These are phyloP conservation scores for Chytriomyces confervae DNA, from an alignment of 192 early-diverging fungal species.

Conservation along the genomic window DNA sequence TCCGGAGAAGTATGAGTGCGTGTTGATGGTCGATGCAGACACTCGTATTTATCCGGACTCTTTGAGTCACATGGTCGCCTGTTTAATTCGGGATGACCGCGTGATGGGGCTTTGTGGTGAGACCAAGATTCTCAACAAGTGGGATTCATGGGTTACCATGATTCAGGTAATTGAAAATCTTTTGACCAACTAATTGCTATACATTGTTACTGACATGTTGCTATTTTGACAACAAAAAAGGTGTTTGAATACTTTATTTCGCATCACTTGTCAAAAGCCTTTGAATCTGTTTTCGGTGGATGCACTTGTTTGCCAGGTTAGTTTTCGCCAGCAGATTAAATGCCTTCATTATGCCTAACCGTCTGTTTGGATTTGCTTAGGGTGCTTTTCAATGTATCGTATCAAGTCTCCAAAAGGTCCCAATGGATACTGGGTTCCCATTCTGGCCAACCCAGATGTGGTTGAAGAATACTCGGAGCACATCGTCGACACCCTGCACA, in stretches of 20 bases:
- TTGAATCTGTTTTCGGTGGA: conserved; percentile 97
- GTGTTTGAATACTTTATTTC: conserved; percentile 99
- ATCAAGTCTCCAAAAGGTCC: conserved; percentile 74
- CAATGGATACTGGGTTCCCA: conserved; percentile 68
- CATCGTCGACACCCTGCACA: conserved; percentile 75
- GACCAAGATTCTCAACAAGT: conserved; percentile 95
- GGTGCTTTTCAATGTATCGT: conserved; percentile 95
- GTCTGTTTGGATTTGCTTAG: conserved; percentile 23
- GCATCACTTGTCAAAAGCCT: conserved; percentile 95
- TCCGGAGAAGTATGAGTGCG: conserved; percentile 75
- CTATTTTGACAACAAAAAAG: neutral
- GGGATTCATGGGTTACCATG: conserved; percentile 84
- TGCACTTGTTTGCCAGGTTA: conserved; percentile 96
- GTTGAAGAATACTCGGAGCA: conserved; percentile 67
- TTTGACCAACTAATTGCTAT: neutral
- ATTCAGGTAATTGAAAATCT: conserved; percentile 70
- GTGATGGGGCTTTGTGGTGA: conserved; percentile 97
- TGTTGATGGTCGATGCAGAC: conserved; percentile 88
- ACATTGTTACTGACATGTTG: neutral
- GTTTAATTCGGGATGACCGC: conserved; percentile 79
- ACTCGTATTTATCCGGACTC: conserved; percentile 71
- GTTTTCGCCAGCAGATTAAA: conserved; percentile 61
- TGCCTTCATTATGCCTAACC: neutral
- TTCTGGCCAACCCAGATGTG: conserved; percentile 86
- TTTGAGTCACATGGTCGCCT: conserved; percentile 56